Conservation (phyloP, 2,329 filamentous ascomycete genomes). For the Aspergillus sp. region DNA sequence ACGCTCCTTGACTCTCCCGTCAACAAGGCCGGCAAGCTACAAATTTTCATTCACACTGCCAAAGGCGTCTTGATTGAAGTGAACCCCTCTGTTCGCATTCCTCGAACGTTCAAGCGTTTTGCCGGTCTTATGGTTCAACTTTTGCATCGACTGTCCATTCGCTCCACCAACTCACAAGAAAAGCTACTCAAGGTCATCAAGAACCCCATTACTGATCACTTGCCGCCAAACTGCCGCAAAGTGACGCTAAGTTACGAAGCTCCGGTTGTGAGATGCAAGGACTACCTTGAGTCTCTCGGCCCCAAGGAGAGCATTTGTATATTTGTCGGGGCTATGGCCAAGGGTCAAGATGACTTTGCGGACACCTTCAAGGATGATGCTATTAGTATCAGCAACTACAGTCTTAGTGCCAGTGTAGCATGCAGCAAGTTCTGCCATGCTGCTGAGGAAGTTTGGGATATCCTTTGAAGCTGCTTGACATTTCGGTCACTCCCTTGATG, state of each 20-base stretch:
- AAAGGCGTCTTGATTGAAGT: conserved; percentile 98
- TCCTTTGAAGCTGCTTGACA: conserved; percentile 62
- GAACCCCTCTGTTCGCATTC: conserved; percentile 95
- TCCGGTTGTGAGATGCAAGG: conserved; percentile 78
- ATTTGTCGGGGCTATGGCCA: conserved; percentile 98
- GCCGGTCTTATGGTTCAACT: conserved; percentile 98
- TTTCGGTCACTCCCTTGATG: conserved; percentile 1
- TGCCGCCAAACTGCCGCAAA: conserved; percentile 96
- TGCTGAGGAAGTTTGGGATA: conserved; percentile 92
- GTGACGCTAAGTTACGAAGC: conserved; percentile 95
- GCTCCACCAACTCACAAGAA: conserved; percentile 94
- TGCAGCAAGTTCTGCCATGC: conserved; percentile 99
- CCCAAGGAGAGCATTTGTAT: conserved; percentile 93
- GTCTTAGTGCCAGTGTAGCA: conserved; percentile 92
- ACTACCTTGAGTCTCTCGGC: conserved; percentile 79
- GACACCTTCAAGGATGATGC: conserved; percentile 94
- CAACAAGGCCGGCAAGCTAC: conserved; percentile 96
- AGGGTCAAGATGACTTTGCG: conserved; percentile 92
- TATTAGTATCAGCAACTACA: conserved; percentile 98
- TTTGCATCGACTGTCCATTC: conserved; percentile 90
- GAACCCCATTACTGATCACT: conserved; percentile 95
- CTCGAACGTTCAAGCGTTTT: conserved; percentile 97
- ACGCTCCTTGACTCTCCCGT: conserved; percentile 96
- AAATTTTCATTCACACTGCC: conserved; percentile 98
- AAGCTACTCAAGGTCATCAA: conserved; percentile 97